Evolutionary conservation across 2,329 filamentous ascomycete genomes (phyloP).

Genomic region (Stachybotrys chlorohalonatus): DNA sequence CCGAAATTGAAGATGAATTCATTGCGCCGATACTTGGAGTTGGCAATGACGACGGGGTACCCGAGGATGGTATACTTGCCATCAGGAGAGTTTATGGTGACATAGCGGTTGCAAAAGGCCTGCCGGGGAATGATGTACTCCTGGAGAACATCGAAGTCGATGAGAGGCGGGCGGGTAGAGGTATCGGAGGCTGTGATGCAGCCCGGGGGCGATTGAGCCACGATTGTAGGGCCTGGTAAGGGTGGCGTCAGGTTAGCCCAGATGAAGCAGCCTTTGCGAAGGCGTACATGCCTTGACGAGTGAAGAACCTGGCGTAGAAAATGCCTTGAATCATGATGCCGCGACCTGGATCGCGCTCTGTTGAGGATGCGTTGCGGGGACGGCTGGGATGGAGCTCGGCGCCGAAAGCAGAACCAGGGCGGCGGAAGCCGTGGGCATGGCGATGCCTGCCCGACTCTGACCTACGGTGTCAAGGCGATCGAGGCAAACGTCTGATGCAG

Average conservation of each 20-base stretch:
- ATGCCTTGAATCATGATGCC: constrained; percentile 58
- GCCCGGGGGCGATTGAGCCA: constrained; percentile 53
- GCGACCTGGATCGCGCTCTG: not conserved
- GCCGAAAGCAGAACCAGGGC: no score
- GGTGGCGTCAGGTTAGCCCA: not conserved
- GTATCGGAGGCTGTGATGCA: constrained; percentile 43
- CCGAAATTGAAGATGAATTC: constrained; percentile 99
- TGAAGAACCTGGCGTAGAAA: constrained; percentile 62
- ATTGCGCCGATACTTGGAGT: constrained; percentile 77
- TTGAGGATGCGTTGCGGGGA: no score
- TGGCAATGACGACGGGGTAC: constrained; percentile 79
- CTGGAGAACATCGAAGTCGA: constrained; percentile 79
- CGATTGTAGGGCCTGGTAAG: constrained; percentile 47
- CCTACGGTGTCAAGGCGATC: no score
- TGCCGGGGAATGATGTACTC: constrained; percentile 93
- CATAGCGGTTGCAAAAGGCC: constrained; percentile 86
- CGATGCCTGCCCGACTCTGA: not conserved
- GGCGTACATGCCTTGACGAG: constrained; percentile 45
- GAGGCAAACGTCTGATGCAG: no score
- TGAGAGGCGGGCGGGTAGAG: constrained; percentile 45
- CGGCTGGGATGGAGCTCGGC: no score
- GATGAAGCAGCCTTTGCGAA: not conserved
- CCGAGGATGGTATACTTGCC: constrained; percentile 71
- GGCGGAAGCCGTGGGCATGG: not conserved
- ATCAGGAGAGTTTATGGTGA: constrained; percentile 67